A percentile compares a stretch with the other conserved stretches of the same genome.
These are phyloP conservation scores for Hamamelis virginiana DNA, from an alignment of 164 flowering plant species.

Conservation along the genomic window DNA sequence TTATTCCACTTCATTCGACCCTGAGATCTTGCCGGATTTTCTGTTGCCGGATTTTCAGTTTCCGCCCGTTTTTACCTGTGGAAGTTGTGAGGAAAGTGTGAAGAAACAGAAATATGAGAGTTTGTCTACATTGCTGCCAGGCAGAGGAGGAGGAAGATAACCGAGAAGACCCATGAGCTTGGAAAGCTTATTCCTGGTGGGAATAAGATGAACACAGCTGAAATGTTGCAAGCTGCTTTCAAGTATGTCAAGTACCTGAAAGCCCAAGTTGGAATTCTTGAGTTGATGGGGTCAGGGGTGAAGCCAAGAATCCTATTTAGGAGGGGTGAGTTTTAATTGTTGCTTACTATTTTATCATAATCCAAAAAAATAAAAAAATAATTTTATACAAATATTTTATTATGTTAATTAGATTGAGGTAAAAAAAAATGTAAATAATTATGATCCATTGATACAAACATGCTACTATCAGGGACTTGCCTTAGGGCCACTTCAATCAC, in stretches of 20 bases:
- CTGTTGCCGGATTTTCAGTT: background rate
- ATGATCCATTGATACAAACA: no score
- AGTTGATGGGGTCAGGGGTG: no score
- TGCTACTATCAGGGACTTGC: no score
- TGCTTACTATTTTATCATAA: no score
- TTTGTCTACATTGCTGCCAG: constrained; percentile 70
- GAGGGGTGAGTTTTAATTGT: no score
- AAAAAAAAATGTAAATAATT: no score
- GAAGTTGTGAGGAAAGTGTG: background rate
- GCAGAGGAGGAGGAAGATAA: constrained; percentile 81
- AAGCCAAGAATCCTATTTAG: no score
- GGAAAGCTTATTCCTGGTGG: constrained; percentile 86
- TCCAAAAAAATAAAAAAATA: no score
- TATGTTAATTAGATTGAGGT: no score
- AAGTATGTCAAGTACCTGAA: constrained; percentile 75
- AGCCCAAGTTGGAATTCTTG: constrained; percentile 66
- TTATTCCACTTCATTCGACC: background rate
- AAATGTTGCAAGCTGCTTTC: constrained; percentile 78
- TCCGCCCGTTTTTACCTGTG: background rate
- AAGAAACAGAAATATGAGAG: background rate
- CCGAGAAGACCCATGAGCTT: constrained; percentile 85
- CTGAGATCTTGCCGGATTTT: background rate
- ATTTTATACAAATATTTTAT: no score
- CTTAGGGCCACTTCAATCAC: no score
- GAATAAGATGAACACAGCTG: constrained; percentile 78